Conservation (phyloP, 768 basidiomycete genomes). For the Auricularia heimuer region DNA sequence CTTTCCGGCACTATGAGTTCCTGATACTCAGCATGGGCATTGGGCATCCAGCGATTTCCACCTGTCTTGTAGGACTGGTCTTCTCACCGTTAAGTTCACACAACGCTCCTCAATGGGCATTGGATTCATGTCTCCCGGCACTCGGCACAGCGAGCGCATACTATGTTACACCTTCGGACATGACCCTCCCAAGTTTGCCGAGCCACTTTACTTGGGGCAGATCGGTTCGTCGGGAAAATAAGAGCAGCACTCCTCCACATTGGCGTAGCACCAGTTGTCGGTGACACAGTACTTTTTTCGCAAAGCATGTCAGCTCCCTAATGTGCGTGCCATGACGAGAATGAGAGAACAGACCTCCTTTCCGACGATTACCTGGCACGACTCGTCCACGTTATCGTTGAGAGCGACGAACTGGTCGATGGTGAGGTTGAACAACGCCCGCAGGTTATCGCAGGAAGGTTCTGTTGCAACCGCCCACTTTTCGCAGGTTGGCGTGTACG, state of each 20-base stretch:
- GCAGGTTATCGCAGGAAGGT: background rate
- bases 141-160: too few species aligned
- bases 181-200: too few species aligned
- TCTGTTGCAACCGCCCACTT: background rate
- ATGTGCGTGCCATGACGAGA: background rate
- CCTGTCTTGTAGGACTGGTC: too few species aligned
- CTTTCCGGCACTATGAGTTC: too few species aligned
- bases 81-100: too few species aligned
- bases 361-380: background rate
- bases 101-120: too few species aligned
- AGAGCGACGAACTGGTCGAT: background rate
- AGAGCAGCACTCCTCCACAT: background rate
- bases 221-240: background rate
- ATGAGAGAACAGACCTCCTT: background rate
- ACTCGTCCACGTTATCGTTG: background rate
- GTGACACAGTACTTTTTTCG: background rate
- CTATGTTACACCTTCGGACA: too few species aligned
- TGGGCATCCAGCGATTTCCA: too few species aligned
- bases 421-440: background rate
- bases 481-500: background rate
- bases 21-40: too few species aligned
- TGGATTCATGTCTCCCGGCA: too few species aligned
- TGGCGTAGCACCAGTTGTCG: background rate
- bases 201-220: background rate
- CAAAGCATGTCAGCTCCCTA: background rate